Evolutionary conservation across 2,329 filamentous ascomycete species (phyloP).

Genomic region (Didymella lethalis): DNA sequence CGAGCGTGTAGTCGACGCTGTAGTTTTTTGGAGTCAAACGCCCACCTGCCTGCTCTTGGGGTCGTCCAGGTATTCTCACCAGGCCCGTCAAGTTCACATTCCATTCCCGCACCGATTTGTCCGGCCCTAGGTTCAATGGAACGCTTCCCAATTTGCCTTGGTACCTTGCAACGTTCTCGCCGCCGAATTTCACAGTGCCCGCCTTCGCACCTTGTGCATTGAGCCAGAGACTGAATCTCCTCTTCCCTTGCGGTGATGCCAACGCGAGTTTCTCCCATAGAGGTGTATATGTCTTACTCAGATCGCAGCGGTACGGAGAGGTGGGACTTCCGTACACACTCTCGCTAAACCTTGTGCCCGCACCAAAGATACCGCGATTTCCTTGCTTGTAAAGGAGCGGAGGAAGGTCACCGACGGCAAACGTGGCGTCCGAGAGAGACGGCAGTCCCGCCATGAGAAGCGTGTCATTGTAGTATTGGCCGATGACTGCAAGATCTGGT

Average conservation of each 20-base stretch:
- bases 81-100: constrained; percentile 6
- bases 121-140: background rate
- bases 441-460: constrained; percentile 1
- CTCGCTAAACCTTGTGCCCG: constrained; percentile 14
- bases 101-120: background rate
- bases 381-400: constrained; percentile 11
- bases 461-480: constrained; percentile 26
- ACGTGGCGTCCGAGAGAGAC: constrained; percentile 1
- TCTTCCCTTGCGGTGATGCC: background rate
- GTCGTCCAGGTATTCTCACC: background rate
- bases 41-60: background rate
- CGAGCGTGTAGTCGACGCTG: constrained; percentile 13
- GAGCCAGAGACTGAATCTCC: constrained; percentile 5
- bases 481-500: constrained; percentile 22
- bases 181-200: constrained; percentile 3
- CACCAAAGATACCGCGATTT: constrained; percentile 24
- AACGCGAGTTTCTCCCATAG: constrained; percentile 1
- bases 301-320: background rate
- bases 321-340: background rate
- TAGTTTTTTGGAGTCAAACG: background rate
- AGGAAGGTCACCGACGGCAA: constrained; percentile 21
- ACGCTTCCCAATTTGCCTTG: background rate
- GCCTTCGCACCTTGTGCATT: constrained; percentile 3
- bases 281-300: constrained; percentile 1
- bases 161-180: background rate